Evolutionary conservation across 1,284 basidiomycete genomes (phyloP), one percentile per base, ranked within the genome.

Genomic region (Puccinia triticina): DNA sequence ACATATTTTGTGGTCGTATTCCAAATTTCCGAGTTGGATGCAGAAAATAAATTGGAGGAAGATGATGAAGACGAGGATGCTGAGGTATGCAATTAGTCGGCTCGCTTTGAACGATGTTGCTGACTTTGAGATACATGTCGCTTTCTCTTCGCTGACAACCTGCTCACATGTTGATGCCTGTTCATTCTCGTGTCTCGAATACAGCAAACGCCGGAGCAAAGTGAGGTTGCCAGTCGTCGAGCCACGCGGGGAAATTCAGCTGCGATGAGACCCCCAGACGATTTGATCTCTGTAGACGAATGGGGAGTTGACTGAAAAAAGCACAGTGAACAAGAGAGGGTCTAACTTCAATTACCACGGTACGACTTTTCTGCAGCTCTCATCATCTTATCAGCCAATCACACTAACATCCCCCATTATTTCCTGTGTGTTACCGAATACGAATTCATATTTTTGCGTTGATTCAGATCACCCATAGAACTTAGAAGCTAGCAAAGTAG

Each of bases 141-240:
- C n/a, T n/a, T n/a, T n/a, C n/a, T n/a, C n/a, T 32, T 55, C 26
- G 2, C 2, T 53, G 26, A 29, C 5, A 32, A 29, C n/a, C 57
- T 8, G n/a, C n/a, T n/a, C n/a, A n/a, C n/a, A 59, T 26, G 11
- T 2, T 21, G 14, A 50, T 50, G 18, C 48, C 48, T 50, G 8
- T n/a, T n/a, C 43, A 26, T 26, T 26, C 48, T 4, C 21, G n/a
- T 23, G 32, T 37, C 4, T 67, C 18, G 66, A 40, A 21, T 77
- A n/a, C 29, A 79, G 77, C 77, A 79, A 79, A 71, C 77, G n/a
- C 66, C 77, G 46, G 77, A 79, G 26, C 61, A 79, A 79, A 79
- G 57, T 48, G 61, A 67, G 40, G 77, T 66, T 26, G 77, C 66
- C 18, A 79, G 77, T 32, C 77, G 77, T 53, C 77, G 77, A 16